A percentile compares a stretch with the other conserved stretches of the same genome.
These are phyloP conservation scores for Brassica hybrid DNA, from an alignment of 441 rosid species.

Conservation along the genomic window DNA sequence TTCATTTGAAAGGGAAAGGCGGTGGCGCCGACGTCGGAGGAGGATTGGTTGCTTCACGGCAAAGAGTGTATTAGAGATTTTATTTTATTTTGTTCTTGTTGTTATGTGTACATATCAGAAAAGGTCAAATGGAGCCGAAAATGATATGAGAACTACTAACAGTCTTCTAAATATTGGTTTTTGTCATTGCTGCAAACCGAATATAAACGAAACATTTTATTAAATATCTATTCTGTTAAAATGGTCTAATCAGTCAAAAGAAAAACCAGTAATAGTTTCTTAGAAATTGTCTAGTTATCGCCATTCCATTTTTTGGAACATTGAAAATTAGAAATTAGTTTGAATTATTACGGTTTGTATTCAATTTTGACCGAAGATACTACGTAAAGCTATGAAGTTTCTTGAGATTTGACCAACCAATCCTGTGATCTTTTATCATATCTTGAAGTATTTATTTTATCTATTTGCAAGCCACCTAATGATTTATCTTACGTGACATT, in stretches of 20 bases:
- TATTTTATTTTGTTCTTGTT: not conserved
- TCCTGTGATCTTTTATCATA: not conserved
- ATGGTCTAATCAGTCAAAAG: too few species aligned
- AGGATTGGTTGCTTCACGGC: slow-evolving; percentile 36
- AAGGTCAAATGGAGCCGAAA: not conserved
- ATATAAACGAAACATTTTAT: too few species aligned
- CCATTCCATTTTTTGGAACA: too few species aligned
- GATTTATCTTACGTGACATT: not conserved
- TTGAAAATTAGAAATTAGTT: not conserved
- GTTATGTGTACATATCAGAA: not conserved
- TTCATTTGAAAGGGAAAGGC: slow-evolving; percentile 52
- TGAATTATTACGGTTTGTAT: not conserved
- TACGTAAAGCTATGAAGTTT: not conserved
- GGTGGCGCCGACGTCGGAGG: slow-evolving; percentile 43
- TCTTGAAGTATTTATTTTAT: not conserved
- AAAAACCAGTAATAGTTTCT: too few species aligned
- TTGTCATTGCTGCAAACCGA: too few species aligned
- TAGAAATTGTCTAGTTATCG: too few species aligned
- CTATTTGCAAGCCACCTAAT: not conserved
- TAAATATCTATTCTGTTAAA: too few species aligned
- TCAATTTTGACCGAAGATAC: not conserved
- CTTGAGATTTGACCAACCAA: not conserved
- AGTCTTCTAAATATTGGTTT: too few species aligned
- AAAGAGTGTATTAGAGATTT: slow-evolving; percentile 26
- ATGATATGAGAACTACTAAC: too few species aligned